phyloP scores from a whole-genome alignment of 192 early-diverging fungal species.

The Coemansia asiatica region DNA sequence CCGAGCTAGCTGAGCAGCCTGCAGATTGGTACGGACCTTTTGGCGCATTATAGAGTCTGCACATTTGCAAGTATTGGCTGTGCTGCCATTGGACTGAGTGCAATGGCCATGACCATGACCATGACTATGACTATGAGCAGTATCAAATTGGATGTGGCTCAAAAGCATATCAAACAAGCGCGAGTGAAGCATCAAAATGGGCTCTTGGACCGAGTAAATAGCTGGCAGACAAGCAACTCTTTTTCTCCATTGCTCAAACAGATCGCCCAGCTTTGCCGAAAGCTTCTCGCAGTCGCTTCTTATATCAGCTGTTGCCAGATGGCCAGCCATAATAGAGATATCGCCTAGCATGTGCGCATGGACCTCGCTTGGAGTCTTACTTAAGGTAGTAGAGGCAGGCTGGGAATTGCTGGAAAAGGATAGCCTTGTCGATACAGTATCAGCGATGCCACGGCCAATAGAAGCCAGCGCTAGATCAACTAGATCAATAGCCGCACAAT shows the following conservation, averaged over 20 bases:
- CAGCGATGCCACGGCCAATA: constrained; percentile 29
- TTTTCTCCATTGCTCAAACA: constrained; percentile 40
- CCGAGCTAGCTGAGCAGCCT: constrained; percentile 50
- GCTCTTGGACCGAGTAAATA: constrained; percentile 44
- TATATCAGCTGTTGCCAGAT: constrained; percentile 8
- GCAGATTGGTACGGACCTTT: constrained; percentile 30
- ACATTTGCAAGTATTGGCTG: constrained; percentile 8
- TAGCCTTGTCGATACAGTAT: constrained; percentile 6
- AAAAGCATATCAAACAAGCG: constrained; percentile 38
- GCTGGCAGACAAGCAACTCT: constrained; percentile 35
- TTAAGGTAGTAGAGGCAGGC: not conserved
- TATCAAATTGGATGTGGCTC: not conserved
- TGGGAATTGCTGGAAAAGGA: not conserved
- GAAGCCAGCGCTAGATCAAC: constrained; percentile 12
- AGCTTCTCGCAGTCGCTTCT: not conserved
- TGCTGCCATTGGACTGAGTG: not conserved
- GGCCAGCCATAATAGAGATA: constrained; percentile 21
- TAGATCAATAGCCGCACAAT: constrained; percentile 13
- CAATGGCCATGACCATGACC: not conserved
- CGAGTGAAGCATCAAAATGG: constrained; percentile 47
- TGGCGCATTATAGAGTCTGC: constrained; percentile 21
- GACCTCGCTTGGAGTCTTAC: constrained; percentile 22
- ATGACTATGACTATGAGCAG: not conserved
- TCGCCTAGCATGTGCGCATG: constrained; percentile 55
- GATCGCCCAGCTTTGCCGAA: constrained; percentile 7